phyloP scores from a whole-genome alignment of 306 rosid species.

The Fagus crenata region DNA sequence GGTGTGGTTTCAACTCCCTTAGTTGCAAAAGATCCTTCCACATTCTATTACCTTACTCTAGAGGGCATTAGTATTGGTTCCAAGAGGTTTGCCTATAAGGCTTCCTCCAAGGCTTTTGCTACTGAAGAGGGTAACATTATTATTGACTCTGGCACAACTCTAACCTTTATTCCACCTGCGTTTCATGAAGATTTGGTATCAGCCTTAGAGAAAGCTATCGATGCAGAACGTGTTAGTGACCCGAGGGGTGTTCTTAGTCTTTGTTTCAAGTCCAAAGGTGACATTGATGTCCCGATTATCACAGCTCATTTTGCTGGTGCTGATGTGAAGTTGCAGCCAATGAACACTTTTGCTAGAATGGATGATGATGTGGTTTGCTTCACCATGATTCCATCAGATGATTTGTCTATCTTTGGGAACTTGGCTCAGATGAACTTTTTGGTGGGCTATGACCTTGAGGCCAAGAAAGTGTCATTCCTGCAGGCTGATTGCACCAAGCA shows the following conservation, averaged over 20 bases:
- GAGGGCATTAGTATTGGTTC: conserved; percentile 54
- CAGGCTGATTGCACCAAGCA: conserved; percentile 36
- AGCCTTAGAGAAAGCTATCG: conserved; percentile 26
- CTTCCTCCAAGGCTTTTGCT: neutral
- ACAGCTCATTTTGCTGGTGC: conserved; percentile 51
- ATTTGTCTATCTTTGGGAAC: conserved; percentile 41
- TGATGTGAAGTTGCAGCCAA: conserved; percentile 37
- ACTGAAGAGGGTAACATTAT: conserved; percentile 43
- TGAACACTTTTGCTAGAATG: conserved; percentile 38
- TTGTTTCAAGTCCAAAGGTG: conserved; percentile 30
- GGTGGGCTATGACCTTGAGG: conserved; percentile 47
- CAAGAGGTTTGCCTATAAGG: conserved; percentile 19
- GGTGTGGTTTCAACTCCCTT: conserved; percentile 40
- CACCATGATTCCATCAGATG: neutral
- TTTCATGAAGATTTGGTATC: conserved; percentile 28
- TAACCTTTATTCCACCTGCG: conserved; percentile 30
- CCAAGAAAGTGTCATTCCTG: conserved; percentile 37
- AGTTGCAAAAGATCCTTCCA: neutral
- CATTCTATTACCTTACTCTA: conserved; percentile 40
- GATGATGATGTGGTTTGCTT: conserved; percentile 39
- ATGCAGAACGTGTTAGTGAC: conserved; percentile 30
- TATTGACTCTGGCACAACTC: conserved; percentile 56
- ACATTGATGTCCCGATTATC: conserved; percentile 30
- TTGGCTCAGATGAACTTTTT: conserved; percentile 55
- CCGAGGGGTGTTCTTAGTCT: conserved; percentile 31